Evolutionary conservation across 192 early-diverging fungal genomes (phyloP), one percentile per base, ranked within the genome.

Genomic region (Hyaloraphidium curvatum): DNA sequence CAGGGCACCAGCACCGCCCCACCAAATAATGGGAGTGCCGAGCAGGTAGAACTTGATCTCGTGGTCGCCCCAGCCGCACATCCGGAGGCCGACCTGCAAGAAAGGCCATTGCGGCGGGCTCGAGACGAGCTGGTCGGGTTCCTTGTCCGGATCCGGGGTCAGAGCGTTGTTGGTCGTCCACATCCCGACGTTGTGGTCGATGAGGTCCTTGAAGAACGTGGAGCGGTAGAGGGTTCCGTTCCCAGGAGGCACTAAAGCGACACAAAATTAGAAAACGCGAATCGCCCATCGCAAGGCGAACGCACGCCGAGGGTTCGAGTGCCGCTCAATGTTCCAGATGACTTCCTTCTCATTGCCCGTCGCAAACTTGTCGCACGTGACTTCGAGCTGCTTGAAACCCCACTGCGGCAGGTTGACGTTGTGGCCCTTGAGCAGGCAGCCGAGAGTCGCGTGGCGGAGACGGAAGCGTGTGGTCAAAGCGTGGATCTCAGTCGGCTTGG

Each of bases 91-190:
- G 28, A 86, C 75, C 11, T 72, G 68, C 57, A 84, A 60, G 3
- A 94, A 61, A 23, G 90, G 95, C 91, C 92, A 98, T 51, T 96
- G 81, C 30, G 61, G 70, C 0, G 95, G 91, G 29, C 62, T 50
- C 11, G 89, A 92, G 7, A 84, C 77, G 1, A 97, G 59, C 0
- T 59, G 54, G 58, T 92, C 91, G 26, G 68, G 68, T 57, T 87
- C 77, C 67, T 91, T 93, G 66, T 95, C 87, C 16, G 80, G 82
- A 61, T 95, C 86, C 0, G 87, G 87, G 30, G 85, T 73, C 54
- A 98, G 65, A 5, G 89, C 91, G 59, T 96, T 98, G 74, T 98
- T 98, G 16, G 83, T 82, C 1, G 81, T 83, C 79, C 87, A 91
- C 93, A 97, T 97, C 16, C 83, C 87, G 11, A 86, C 76, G 59